A percentile compares a stretch with the other conserved stretches of the same genome.
These are phyloP conservation scores for Hemerocallis citrina DNA, from an alignment of 106 monocot genomes.

Conservation along the genomic window DNA sequence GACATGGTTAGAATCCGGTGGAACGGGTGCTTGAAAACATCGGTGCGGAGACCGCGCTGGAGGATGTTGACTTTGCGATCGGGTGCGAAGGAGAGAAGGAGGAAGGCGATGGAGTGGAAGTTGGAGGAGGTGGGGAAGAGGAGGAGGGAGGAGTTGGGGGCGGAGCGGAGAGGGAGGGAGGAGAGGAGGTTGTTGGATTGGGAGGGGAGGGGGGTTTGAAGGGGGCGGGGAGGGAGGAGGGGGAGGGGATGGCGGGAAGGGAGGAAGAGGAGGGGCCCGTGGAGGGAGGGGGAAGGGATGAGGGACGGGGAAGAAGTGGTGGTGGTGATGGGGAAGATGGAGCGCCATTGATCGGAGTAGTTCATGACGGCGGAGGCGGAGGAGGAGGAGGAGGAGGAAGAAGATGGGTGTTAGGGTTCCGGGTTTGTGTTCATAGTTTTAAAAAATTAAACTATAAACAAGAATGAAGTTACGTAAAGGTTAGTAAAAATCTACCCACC, in stretches of 20 bases:
- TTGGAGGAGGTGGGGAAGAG: constrained; percentile 73
- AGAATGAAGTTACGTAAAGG: too few species aligned
- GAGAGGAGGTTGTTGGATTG: constrained; percentile 19
- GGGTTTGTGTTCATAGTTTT: too few species aligned
- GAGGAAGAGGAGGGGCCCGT: not conserved
- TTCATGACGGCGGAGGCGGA: too few species aligned
- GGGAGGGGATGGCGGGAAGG: constrained; percentile 3
- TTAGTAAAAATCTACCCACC: too few species aligned
- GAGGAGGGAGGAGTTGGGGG: constrained; percentile 16
- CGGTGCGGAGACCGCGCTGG: constrained; percentile 18
- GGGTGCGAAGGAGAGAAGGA: constrained; percentile 12
- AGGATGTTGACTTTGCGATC: not conserved
- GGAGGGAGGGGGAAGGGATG: constrained; percentile 16
- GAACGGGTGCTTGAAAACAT: constrained; percentile 34
- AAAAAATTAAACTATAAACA: too few species aligned
- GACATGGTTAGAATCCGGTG: constrained; percentile 50
- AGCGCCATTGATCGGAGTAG: too few species aligned
- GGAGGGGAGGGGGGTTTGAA: not conserved
- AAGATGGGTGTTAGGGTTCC: too few species aligned
- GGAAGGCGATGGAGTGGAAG: constrained; percentile 30
- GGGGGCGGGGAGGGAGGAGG: not conserved
- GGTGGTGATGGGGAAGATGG: too few species aligned
- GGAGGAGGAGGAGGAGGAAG: too few species aligned
- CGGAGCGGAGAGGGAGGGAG: constrained; percentile 19
- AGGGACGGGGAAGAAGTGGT: too few species aligned